A percentile compares a stretch with the other conserved stretches of the same genome.
phyloP scores from a whole-genome alignment of 441 rosid species.

The Viola pubescens region DNA sequence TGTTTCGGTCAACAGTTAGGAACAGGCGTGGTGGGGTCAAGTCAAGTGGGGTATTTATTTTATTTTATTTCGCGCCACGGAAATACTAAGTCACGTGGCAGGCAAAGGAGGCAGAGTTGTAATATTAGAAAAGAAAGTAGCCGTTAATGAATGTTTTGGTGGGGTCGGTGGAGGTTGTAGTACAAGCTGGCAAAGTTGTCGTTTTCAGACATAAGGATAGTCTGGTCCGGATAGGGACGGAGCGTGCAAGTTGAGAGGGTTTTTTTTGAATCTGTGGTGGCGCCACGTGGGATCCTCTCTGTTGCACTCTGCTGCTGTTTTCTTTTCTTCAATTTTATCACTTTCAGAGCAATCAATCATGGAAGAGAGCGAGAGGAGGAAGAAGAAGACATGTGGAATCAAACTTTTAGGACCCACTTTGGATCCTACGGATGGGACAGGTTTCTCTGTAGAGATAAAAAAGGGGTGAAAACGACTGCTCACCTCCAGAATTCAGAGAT shows the following conservation, averaged over 20 bases:
- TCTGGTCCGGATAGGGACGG: too few relatives aligned
- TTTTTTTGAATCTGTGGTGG: too few relatives aligned
- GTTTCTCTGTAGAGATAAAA: neutral
- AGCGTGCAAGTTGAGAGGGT: too few relatives aligned
- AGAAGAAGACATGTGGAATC: neutral
- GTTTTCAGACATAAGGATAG: constrained; percentile 7
- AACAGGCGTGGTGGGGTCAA: constrained; percentile 9
- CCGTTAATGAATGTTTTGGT: constrained; percentile 30
- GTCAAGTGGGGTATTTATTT: neutral
- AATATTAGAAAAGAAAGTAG: constrained; percentile 18
- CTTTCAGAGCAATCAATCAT: too few relatives aligned
- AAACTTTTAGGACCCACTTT: constrained; percentile 23
- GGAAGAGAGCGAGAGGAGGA: too few relatives aligned
- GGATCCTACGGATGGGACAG: neutral
- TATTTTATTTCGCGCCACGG: constrained; percentile 31
- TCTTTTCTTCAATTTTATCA: too few relatives aligned
- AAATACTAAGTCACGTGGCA: constrained; percentile 33
- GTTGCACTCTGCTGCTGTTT: too few relatives aligned
- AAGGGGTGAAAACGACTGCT: constrained; percentile 12
- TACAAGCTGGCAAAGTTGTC: constrained; percentile 22
- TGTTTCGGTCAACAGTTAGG: constrained; percentile 25
- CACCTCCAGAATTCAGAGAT: neutral
- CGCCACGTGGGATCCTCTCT: too few relatives aligned
- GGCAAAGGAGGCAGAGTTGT: neutral
- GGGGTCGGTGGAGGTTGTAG: constrained; percentile 18